Evolutionary conservation across 2,329 filamentous ascomycete species (phyloP).

Genomic region (Lithohypha guttulata): DNA sequence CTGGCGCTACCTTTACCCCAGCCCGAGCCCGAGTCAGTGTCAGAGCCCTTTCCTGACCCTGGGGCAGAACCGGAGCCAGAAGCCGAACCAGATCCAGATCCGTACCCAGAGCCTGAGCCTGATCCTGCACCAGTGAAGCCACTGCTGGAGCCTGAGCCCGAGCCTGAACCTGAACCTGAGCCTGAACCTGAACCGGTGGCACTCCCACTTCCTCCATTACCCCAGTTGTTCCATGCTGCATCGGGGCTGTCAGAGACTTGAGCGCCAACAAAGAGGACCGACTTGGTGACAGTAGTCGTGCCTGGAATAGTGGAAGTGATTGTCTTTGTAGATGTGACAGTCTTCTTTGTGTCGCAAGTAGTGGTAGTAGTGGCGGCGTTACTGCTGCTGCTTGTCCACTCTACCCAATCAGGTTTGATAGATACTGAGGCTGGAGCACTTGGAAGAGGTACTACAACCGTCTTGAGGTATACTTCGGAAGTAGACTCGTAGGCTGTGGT

Average conservation of each 20-base stretch:
- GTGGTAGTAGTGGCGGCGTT: neutral
- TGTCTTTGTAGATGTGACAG: constrained; percentile 2
- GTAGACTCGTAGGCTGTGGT: constrained; percentile 2
- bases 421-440: neutral
- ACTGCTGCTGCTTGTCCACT: constrained; percentile 1
- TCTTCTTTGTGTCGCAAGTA: neutral
- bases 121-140: neutral
- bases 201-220: neutral
- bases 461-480: constrained; percentile 1
- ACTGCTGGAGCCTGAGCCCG: neutral
- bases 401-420: neutral
- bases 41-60: neutral
- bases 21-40: neutral
- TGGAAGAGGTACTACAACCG: neutral
- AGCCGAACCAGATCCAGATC: neutral
- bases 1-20: constrained; percentile 11
- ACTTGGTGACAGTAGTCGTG: constrained; percentile 5
- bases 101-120: neutral
- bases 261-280: constrained; percentile 1
- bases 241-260: constrained; percentile 1
- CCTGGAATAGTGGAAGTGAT: neutral
- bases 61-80: neutral
- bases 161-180: neutral
- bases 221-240: constrained; percentile 1
- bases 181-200: neutral